Base-by-base conservation (phyloP, 2,329 filamentous ascomycete genomes). In the Pyrenophora graminea region DNA sequence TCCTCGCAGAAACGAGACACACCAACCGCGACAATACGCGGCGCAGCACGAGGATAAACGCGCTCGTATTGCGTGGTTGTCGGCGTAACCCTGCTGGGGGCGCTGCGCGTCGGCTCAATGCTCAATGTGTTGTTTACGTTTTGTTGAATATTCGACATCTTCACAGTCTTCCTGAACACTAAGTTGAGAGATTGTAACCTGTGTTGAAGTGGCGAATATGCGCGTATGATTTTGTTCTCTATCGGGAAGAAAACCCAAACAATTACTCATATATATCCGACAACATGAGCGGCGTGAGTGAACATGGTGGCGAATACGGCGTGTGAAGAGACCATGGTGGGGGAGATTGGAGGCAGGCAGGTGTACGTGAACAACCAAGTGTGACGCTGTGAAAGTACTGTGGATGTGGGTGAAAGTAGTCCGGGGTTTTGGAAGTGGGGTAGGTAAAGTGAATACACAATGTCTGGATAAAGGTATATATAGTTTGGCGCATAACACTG, bases 1-100 rank as follows among this genome's bases (percentile, higher is more conserved):
- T 36, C 31, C 17, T 48, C 45, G 4, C 30, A 21, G 15, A 48
- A 48, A 38, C 33, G 41, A 21, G 45, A 48, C 18, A 27, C 17
- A 6, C 45, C 45, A 18, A 25, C 17, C 4, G 45, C 38, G 6
- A 34, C 3, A 19, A 42, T 36, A 3, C 31, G 38, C 1, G 12
- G 31, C 5, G 41, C 30, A 12, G 21, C 36, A 8, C 32, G 32
- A 19, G 37, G 45, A 18, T 41, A 41, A 6, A 41, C 37, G 15
- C 37, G 45, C 15, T 41, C 30, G n/a, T 34, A 47, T 18, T 39
- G 36, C 9, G n/a, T n/a, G n/a, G n/a, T n/a, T n/a, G n/a, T n/a
- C n/a, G n/a, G n/a, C n/a, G n/a, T n/a, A n/a, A n/a, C n/a, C n/a
- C n/a, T n/a, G n/a, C n/a, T n/a, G n/a, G n/a, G n/a, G n/a, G n/a